Evolutionary conservation across 352 stramenopile species (phyloP).

Genomic region (Blastocystis sp.): DNA sequence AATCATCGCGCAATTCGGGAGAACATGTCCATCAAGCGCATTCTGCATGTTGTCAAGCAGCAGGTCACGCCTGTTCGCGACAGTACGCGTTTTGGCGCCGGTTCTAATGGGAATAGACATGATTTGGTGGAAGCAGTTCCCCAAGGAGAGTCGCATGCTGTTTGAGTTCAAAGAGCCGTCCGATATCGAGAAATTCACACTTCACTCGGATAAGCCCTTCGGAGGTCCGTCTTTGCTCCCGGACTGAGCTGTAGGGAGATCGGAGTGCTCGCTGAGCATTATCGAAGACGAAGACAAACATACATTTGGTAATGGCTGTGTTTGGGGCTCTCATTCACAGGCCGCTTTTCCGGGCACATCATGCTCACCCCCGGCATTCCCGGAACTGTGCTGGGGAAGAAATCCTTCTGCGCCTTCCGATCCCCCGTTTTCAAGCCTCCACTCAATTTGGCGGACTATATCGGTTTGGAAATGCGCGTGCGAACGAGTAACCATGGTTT

Average conservation of each 20-base stretch:
- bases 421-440: slow-evolving; percentile 70
- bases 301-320: slow-evolving; percentile 8
- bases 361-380: slow-evolving; percentile 62
- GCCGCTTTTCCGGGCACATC: slow-evolving; percentile 55
- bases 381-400: slow-evolving; percentile 69
- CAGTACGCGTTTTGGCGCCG: neutral
- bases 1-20: neutral
- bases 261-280: slow-evolving; percentile 65
- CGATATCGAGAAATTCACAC: slow-evolving; percentile 71
- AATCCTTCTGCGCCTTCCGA: slow-evolving; percentile 70
- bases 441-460: slow-evolving; percentile 63
- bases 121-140: slow-evolving; percentile 72
- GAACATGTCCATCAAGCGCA: slow-evolving; percentile 63
- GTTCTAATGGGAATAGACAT: slow-evolving; percentile 29
- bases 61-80: slow-evolving; percentile 68
- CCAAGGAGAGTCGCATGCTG: slow-evolving; percentile 65
- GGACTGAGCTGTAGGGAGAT: slow-evolving; percentile 36
- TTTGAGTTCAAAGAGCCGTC: slow-evolving; percentile 67
- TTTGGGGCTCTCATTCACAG: neutral
- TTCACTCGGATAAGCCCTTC: slow-evolving; percentile 67
- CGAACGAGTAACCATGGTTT: slow-evolving; percentile 66
- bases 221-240: neutral
- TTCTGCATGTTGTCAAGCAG: slow-evolving; percentile 70
- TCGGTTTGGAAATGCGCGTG: slow-evolving; percentile 70
- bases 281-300: slow-evolving; percentile 64